A percentile compares a stretch with the other conserved stretches of the same genome.
Conservation (phyloP, 352 stramenopile genomes). For the Globisporangium parvum region DNA sequence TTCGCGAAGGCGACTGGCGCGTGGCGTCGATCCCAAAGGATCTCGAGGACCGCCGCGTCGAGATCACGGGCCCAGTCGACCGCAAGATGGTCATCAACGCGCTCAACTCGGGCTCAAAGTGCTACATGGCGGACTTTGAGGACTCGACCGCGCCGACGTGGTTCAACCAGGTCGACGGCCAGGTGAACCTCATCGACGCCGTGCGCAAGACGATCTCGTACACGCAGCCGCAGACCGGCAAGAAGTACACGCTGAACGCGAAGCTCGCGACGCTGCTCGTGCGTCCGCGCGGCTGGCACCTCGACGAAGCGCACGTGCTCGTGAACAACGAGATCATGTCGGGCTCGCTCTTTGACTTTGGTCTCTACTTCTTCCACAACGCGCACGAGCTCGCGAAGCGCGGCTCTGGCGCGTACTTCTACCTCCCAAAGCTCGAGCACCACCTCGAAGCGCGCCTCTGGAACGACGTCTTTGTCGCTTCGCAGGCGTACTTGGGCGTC, state of each 20-base stretch:
- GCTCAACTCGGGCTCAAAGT: slow-evolving; percentile 92
- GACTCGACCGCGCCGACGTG: slow-evolving; percentile 92
- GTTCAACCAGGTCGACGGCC: slow-evolving; percentile 91
- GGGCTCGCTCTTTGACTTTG: slow-evolving; percentile 94
- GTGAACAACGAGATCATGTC: slow-evolving; percentile 91
- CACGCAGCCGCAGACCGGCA: slow-evolving; percentile 56
- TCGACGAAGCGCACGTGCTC: slow-evolving; percentile 93
- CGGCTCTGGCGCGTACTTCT: slow-evolving; percentile 92
- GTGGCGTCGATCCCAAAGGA: slow-evolving; percentile 79
- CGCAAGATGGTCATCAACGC: slow-evolving; percentile 98
- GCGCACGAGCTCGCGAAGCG: slow-evolving; percentile 78
- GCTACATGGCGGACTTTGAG: slow-evolving; percentile 97
- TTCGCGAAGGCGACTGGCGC: slow-evolving; percentile 73
- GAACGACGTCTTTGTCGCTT: slow-evolving; percentile 95
- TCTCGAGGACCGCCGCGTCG: slow-evolving; percentile 89
- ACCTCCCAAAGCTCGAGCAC: slow-evolving; percentile 95
- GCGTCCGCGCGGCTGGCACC: slow-evolving; percentile 91
- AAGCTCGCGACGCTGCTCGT: slow-evolving; percentile 89
- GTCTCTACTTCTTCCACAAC: slow-evolving; percentile 96
- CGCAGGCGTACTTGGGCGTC: slow-evolving; percentile 89
- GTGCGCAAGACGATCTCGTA: slow-evolving; percentile 88
- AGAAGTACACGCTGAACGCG: slow-evolving; percentile 74
- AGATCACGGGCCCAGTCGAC: slow-evolving; percentile 94
- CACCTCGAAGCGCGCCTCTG: slow-evolving; percentile 94
- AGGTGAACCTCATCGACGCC: slow-evolving; percentile 91